Evolutionary conservation across 495 filamentous ascomycete species (phyloP), one percentile per base, ranked within the genome.

Genomic region (Neurospora tetrasperma): DNA sequence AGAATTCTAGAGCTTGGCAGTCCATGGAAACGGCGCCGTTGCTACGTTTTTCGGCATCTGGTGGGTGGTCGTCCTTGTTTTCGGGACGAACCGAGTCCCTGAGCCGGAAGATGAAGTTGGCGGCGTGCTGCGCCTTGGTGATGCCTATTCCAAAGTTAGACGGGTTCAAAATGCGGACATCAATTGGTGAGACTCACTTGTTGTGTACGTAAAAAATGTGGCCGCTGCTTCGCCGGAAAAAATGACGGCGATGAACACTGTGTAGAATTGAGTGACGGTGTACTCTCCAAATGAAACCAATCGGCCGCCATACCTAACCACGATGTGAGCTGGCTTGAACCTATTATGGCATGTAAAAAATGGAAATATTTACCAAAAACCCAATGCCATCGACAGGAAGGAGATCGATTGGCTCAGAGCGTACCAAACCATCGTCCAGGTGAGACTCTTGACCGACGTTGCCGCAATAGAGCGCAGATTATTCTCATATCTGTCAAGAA

Each of bases 1-100:
- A 80, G 72, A 91, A 91, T 27, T 84, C 74, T 1, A 91, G 78
- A 38, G 87, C 77, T 41, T 79, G 73, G 44, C 90, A 81, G 31
- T 85, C 82, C 43, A 91, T 83, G n/a, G 80, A 75, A 14, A 81
- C 80, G 5, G 82, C 86, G n/a, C 82, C 83, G 7, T 78, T 77
- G 16, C 74, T 73, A 2, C 71, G 68, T 42, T 81, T 73, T 38
- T 74, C 69, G 23, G 75, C 46, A 2, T 38, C 31, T 4, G 74
- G 72, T 16, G 74, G 71, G 23, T 66, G 54, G 16, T 69, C 70
- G 71, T 80, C 75, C 68, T 62, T 69, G 73, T 78, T 72, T 38
- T 73, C 69, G 66, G 71, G 27, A 10, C 20, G 73, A 4, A 76
- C 73, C 0, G 70, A 71, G 38, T 76, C 77, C 40, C 83, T 75